A percentile compares a stretch with the other conserved stretches of the same genome.
Evolutionary conservation across 2,329 filamentous ascomycete species (phyloP).

Genomic region (Aspergillus sergii): DNA sequence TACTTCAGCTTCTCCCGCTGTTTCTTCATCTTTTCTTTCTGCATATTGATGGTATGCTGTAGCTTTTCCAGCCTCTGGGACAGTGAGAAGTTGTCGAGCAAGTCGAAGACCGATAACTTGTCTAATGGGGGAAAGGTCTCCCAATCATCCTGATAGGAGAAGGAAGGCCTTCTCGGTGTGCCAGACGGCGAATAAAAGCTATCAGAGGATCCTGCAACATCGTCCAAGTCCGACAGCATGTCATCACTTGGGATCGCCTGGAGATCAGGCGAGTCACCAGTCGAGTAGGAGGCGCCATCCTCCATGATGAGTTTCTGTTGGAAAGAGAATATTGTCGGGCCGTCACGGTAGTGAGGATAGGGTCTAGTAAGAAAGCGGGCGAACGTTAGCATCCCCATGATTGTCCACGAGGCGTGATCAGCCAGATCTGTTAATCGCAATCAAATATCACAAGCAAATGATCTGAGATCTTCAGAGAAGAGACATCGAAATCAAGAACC

Average conservation of each 20-base stretch:
- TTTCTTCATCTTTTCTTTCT: constrained; percentile 81
- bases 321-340: constrained; percentile 40
- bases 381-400: constrained; percentile 43
- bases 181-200: constrained; percentile 32
- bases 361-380: constrained; percentile 40
- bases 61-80: constrained; percentile 89
- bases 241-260: constrained; percentile 28
- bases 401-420: constrained; percentile 11
- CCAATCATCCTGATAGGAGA: constrained; percentile 88
- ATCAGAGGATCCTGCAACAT: constrained; percentile 27
- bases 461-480: neutral
- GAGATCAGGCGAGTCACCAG: constrained; percentile 26
- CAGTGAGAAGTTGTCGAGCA: constrained; percentile 89
- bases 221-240: constrained; percentile 30
- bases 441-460: neutral
- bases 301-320: constrained; percentile 42
- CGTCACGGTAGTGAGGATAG: constrained; percentile 36
- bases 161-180: constrained; percentile 59
- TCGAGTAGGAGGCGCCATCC: constrained; percentile 22
- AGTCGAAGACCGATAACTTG: constrained; percentile 85
- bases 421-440: neutral
- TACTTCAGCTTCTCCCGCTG: constrained; percentile 80
- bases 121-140: constrained; percentile 86
- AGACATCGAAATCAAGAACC: neutral
- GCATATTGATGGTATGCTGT: constrained; percentile 77